Conservation (phyloP, 2,329 filamentous ascomycete genomes). For the Penicillium psychrosexuale region DNA sequence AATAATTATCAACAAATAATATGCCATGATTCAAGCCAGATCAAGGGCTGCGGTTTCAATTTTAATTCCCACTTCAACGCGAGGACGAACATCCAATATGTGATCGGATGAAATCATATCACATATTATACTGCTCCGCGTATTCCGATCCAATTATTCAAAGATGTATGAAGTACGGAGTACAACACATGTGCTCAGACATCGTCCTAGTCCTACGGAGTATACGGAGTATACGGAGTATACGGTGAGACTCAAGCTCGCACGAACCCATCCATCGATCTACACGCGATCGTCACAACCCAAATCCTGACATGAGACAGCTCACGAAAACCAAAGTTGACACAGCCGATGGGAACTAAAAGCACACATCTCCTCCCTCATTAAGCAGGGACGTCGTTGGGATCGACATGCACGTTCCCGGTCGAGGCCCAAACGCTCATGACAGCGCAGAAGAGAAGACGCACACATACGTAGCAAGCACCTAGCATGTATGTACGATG, state of each 20-base stretch:
- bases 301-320: conserved; percentile 24
- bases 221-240: background rate
- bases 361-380: background rate
- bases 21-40: background rate
- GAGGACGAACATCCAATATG: background rate
- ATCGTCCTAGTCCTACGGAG: background rate
- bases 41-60: background rate
- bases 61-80: background rate
- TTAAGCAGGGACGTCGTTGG: background rate
- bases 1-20: background rate
- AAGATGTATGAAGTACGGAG: background rate
- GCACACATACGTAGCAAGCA: background rate
- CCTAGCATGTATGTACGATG: background rate
- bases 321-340: conserved; percentile 17
- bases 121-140: conserved; percentile 4
- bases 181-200: background rate
- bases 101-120: background rate
- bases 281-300: conserved; percentile 14
- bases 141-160: conserved; percentile 3
- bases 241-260: background rate
- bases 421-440: background rate
- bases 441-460: background rate
- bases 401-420: background rate
- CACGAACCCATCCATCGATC: background rate
- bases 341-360: conserved; percentile 9